Evolutionary conservation across 1,139 yeast species (phyloP).

Genomic region (Blastobotrys elegans): DNA sequence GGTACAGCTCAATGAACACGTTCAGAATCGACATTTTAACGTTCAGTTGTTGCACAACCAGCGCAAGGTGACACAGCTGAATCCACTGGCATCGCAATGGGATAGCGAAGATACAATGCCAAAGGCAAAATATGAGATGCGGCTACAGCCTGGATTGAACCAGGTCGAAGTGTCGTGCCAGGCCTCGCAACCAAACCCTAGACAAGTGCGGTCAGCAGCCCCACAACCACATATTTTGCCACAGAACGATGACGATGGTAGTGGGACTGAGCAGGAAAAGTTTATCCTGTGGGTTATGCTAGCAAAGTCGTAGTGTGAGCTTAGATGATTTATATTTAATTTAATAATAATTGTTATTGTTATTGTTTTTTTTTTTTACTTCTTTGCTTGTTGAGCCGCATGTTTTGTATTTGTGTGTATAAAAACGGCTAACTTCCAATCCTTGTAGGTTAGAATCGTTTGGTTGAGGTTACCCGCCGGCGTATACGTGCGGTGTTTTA

Average conservation of each 20-base stretch:
- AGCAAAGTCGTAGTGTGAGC: background rate
- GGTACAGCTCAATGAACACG: conserved; percentile 28
- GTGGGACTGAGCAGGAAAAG: conserved; percentile 5
- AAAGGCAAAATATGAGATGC: conserved; percentile 21
- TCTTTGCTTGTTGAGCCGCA: too few species aligned
- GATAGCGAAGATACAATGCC: conserved; percentile 22
- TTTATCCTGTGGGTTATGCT: conserved; percentile 11
- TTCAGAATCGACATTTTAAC: conserved; percentile 27
- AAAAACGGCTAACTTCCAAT: too few species aligned
- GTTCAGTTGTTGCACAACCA: conserved; percentile 25
- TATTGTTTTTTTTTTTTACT: background rate
- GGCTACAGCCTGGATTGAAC: conserved; percentile 29
- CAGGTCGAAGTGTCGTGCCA: conserved; percentile 23
- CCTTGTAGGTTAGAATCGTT: too few species aligned
- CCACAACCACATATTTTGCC: conserved; percentile 2
- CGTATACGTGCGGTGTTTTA: too few species aligned
- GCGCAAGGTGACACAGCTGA: conserved; percentile 23
- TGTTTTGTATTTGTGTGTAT: too few species aligned
- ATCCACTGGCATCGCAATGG: conserved; percentile 25
- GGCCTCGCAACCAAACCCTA: conserved; percentile 9
- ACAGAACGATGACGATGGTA: background rate
- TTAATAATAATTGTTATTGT: background rate
- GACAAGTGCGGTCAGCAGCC: conserved; percentile 4
- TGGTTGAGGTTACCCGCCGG: too few species aligned
- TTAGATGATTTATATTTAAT: background rate